Conservation (phyloP, 2,329 filamentous ascomycete genomes). For the Didymella arachidicola region DNA sequence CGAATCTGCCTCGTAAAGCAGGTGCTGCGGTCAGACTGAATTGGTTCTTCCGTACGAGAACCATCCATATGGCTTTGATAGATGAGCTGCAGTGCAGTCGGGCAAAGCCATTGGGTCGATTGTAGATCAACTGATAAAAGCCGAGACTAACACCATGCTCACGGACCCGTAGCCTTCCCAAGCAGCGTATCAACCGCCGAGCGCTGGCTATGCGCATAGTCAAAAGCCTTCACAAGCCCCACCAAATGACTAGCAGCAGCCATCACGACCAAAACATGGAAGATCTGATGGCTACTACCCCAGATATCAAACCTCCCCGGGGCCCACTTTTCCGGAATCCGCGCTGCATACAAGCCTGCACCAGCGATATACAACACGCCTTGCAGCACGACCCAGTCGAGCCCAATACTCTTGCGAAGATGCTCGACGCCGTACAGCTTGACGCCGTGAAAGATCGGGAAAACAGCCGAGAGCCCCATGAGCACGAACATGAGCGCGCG, state of each 20-base stretch:
- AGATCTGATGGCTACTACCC: constrained; percentile 95
- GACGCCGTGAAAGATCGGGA: constrained; percentile 83
- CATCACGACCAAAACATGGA: constrained; percentile 86
- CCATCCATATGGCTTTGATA: not conserved
- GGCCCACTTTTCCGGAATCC: constrained; percentile 80
- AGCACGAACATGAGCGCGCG: constrained; percentile 88
- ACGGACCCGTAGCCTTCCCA: not conserved
- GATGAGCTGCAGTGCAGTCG: not conserved
- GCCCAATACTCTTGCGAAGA: constrained; percentile 76
- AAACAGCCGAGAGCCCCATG: constrained; percentile 82
- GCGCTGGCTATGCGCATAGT: constrained; percentile 70
- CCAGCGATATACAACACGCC: constrained; percentile 86
- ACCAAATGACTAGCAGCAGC: constrained; percentile 83
- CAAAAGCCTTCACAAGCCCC: constrained; percentile 83
- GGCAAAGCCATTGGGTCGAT: not conserved
- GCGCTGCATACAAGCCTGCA: constrained; percentile 82
- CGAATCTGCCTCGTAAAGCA: not conserved
- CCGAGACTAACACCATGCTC: not conserved
- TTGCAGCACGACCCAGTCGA: constrained; percentile 81
- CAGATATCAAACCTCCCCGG: constrained; percentile 88
- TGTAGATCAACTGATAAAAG: not conserved
- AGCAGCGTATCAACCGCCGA: not conserved
- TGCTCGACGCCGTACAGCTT: constrained; percentile 69
- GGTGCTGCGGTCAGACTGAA: not conserved
- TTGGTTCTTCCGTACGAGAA: not conserved